Percentiles rank a stretch among this genome's conserved stretches.
Evolutionary conservation across 352 stramenopile genomes (phyloP).

Genomic region (Peronospora belbahrii): DNA sequence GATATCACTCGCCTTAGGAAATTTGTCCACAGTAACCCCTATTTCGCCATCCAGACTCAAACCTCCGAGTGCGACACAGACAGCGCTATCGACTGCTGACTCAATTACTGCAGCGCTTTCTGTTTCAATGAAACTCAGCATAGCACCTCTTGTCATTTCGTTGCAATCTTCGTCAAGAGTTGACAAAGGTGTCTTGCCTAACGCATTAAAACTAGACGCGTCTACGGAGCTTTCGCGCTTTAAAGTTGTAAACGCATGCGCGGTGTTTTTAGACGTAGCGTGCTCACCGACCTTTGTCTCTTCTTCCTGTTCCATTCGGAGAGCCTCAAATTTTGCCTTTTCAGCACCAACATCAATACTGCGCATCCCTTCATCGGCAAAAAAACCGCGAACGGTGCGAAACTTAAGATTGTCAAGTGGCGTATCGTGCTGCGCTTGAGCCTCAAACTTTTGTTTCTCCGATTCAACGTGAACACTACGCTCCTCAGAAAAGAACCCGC

Average conservation of each 20-base stretch:
- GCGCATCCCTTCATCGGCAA: constrained; percentile 31
- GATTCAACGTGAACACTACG: constrained; percentile 27
- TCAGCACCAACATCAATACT: constrained; percentile 29
- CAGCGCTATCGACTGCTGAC: not conserved
- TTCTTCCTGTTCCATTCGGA: constrained; percentile 24
- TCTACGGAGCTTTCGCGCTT: not conserved
- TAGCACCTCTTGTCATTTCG: not conserved
- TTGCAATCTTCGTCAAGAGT: constrained; percentile 1
- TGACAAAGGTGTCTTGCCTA: not conserved
- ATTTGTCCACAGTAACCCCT: not conserved
- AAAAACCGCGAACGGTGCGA: constrained; percentile 50
- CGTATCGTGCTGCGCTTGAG: constrained; percentile 40
- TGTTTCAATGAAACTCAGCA: not conserved
- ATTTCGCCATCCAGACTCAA: not conserved
- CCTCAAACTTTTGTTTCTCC: constrained; percentile 22
- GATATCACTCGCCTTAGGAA: not conserved
- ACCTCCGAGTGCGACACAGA: not conserved
- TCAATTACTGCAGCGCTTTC: not conserved
- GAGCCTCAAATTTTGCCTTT: constrained; percentile 17
- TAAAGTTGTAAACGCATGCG: not conserved
- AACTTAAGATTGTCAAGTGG: constrained; percentile 51
- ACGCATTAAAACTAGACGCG: not conserved
- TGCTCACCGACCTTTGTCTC: constrained; percentile 12
- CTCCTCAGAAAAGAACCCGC: constrained; percentile 41
- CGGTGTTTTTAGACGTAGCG: constrained; percentile 14